A percentile compares a stretch with the other conserved stretches of the same genome.
Evolutionary conservation across 225 moss, liverwort and hornwort genomes (phyloP).

Genomic region (Ulota crispa): DNA sequence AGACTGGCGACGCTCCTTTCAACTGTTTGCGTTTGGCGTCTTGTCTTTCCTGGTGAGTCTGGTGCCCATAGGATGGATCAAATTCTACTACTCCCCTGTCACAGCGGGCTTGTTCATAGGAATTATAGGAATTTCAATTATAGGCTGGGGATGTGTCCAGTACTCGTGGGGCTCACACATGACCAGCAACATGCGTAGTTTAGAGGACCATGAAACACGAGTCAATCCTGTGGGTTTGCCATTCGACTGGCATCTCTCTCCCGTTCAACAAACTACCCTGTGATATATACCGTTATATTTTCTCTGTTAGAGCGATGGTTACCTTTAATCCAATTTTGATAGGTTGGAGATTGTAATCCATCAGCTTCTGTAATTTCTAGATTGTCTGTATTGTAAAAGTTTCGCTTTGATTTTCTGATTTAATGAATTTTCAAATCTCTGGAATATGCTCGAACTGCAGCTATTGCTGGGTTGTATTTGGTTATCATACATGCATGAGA

Average conservation of each 20-base stretch:
- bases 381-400: not conserved
- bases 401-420: not conserved
- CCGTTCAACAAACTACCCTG: slow-evolving; percentile 35
- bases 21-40: slow-evolving; percentile 48
- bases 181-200: slow-evolving; percentile 46
- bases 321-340: not conserved
- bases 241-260: slow-evolving; percentile 60
- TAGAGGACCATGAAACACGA: slow-evolving; percentile 48
- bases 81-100: slow-evolving; percentile 48
- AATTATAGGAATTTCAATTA: slow-evolving; percentile 42
- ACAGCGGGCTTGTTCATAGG: slow-evolving; percentile 49
- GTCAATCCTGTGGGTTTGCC: slow-evolving; percentile 44
- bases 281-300: slow-evolving; percentile 9
- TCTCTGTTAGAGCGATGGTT: not conserved
- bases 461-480: not conserved
- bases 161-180: slow-evolving; percentile 57
- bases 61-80: slow-evolving; percentile 62
- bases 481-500: not conserved
- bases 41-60: slow-evolving; percentile 54
- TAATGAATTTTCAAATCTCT: not conserved
- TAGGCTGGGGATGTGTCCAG: slow-evolving; percentile 53
- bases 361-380: not conserved
- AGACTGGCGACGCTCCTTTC: slow-evolving; percentile 55
- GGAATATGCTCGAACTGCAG: not conserved
- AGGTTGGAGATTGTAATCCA: slow-evolving; percentile 1